Base-by-base conservation (phyloP, 805 yeast species). In the Grigorovia humatica region DNA sequence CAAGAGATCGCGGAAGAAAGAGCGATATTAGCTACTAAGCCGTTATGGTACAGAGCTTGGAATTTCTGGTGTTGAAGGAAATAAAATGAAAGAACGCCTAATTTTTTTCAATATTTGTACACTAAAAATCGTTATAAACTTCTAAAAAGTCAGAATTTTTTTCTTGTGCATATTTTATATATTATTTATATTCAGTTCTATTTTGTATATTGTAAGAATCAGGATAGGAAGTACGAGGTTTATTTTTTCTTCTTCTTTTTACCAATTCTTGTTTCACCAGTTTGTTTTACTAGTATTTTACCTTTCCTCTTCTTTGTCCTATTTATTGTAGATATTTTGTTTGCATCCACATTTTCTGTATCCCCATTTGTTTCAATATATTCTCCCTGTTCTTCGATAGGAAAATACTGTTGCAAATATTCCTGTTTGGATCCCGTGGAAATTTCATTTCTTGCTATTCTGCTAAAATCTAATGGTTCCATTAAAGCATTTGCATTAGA, bases 231-330 rank as follows among this genome's bases (percentile, higher is more conserved):
- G 2, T 47, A 20, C 23, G 18, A 40, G 18, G 42, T 15, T 41
- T 41, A 18, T 3, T 8, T 40, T 17, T 30, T 42, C 46, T 49
- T 50, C 27, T 51, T 54, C 47, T 54, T 56, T 52, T 49, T 56
- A 49, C 55, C 54, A 56, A 74, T 61, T 59, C 95, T 69, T 1
- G 88, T 76, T 50, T 82, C 82, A 2, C 95, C 95, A 4, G 85
- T 87, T 2, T 85, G 76, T 55, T 74, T 75, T 29, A 88, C 76
- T 57, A 83, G 84, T 29, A 55, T 48, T 41, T 51, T 55, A 15
- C 51, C 47, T 40, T 55, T 55, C 9, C 48, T 15, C 74, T 83
- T 78, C 18, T 83, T 83, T 12, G 52, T 52, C 15, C 51, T 56
- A 9, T 51, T 38, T 4, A 19, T 4, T 4, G 15, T 38, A 9